Conservation (phyloP, 106 monocot genomes). For the Iris macrosiphon region DNA sequence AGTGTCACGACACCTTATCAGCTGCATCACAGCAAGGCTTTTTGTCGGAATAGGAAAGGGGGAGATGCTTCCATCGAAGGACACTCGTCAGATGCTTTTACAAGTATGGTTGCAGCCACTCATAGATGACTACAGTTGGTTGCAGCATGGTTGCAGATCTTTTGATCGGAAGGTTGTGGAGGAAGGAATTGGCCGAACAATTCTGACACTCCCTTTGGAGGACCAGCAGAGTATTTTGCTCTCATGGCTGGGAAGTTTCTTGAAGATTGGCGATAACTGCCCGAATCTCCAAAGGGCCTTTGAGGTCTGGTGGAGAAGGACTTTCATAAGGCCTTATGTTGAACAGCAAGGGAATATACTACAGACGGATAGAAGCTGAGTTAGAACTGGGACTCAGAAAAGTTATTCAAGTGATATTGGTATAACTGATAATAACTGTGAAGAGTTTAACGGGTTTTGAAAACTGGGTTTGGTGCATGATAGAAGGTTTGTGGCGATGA, state of each 20-base stretch:
- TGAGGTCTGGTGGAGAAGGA: conserved; percentile 94
- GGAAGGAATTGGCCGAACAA: conserved; percentile 88
- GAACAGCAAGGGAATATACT: conserved; percentile 38
- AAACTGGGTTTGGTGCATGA: too few species aligned
- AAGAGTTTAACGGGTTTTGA: too few species aligned
- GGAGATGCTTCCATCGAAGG: conserved; percentile 83
- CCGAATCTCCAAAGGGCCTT: conserved; percentile 93
- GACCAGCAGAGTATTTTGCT: conserved; percentile 86
- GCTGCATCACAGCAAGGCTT: conserved; percentile 74
- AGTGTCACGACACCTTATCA: conserved; percentile 62
- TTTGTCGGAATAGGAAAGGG: conserved; percentile 83
- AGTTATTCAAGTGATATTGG: too few species aligned
- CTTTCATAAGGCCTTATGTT: conserved; percentile 82
- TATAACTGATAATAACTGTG: too few species aligned
- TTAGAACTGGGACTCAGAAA: background rate
- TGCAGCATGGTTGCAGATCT: conserved; percentile 76
- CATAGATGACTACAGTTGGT: conserved; percentile 82
- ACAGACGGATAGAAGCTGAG: conserved; percentile 1
- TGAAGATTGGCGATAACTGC: conserved; percentile 81
- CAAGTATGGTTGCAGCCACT: conserved; percentile 76
- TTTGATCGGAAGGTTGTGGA: conserved; percentile 82
- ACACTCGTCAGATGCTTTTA: conserved; percentile 54
- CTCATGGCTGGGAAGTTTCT: conserved; percentile 80
- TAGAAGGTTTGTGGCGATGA: too few species aligned
- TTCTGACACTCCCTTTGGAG: conserved; percentile 84